Conservation (phyloP, 73 alveolate genomes). For the Diophrys appendiculata region DNA sequence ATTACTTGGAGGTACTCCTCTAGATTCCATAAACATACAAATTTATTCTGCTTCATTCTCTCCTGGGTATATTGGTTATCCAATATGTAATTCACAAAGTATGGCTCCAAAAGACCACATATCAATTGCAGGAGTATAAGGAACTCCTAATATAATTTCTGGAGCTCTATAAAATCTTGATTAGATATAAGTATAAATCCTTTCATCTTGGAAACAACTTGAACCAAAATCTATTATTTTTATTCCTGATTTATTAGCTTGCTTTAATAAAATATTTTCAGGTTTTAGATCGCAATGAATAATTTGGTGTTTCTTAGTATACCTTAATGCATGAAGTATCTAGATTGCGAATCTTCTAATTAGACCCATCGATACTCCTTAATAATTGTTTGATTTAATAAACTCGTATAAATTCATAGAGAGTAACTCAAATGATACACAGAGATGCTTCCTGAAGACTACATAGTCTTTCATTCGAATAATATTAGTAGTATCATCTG, state of each 20-base stretch:
- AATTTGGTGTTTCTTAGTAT: conserved; percentile 33
- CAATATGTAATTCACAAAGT: conserved; percentile 63
- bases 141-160: conserved; percentile 39
- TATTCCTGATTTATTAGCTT: conserved; percentile 33
- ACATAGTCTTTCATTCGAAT: conserved; percentile 77
- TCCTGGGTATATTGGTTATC: conserved; percentile 92
- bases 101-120: conserved; percentile 59
- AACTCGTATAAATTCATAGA: conserved; percentile 76
- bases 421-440: conserved; percentile 80
- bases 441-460: conserved; percentile 79
- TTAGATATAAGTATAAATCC: conserved; percentile 49
- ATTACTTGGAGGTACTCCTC: conserved; percentile 73
- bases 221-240: conserved; percentile 55
- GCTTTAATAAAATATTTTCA: conserved; percentile 54
- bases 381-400: conserved; percentile 58
- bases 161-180: conserved; percentile 59
- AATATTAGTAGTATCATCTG: conserved; percentile 76
- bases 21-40: conserved; percentile 81
- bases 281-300: conserved; percentile 73
- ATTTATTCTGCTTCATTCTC: conserved; percentile 88
- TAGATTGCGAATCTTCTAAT: conserved; percentile 62
- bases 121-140: conserved; percentile 33
- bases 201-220: conserved; percentile 28
- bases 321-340: conserved; percentile 58
- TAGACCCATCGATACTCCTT: conserved; percentile 57